Base-by-base conservation (phyloP, 768 basidiomycete species). In the Coprinopsis sp. region DNA sequence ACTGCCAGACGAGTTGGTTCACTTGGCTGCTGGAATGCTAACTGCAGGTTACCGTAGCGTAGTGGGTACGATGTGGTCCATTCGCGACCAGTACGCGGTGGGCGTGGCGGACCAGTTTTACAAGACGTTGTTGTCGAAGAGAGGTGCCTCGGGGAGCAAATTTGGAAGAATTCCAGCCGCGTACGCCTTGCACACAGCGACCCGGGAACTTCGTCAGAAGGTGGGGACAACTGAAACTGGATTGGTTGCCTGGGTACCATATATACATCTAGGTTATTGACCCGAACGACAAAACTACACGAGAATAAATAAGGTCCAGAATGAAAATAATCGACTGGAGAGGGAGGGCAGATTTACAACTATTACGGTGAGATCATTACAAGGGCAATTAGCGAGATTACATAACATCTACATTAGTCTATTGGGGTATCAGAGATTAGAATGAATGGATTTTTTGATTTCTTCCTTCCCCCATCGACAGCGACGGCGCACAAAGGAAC, bases 11-110 rank as follows among this genome's bases (percentile, higher is more conserved):
- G 56, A 57, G 19, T 46, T 54, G 22, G 47, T 55, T 13, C 56
- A 57, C 33, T 34, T 57, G 25, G 54, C 56, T 3, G 56, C 49
- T 19, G 56, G 56, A 30, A 55, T 57, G 56, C 40, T 55, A 10
- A 47, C 48, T 14, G 54, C 44, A 1, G 56, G 56, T n/a, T 57
- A 50, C 36, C 46, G 51, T 13, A 37, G 56, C 3, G 51, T 53
- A 10, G 47, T 55, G 6, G 49, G 46, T 13, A 57, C 54, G 11
- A 57, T 57, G 56, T 57, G 56, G 54, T 45, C 51, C 3, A 57
- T 57, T 19, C 25, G 25, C 18, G 56, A 57, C 24, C 14, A 33
- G 11, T 31, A 46, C 23, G 56, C 51, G 14, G 43, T 44, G 19
- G 27, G 27, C 4, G 42, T 57, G 27, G 51, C 56, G n/a, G 40